Base-by-base conservation (phyloP, 192 early-diverging fungal genomes). In the Rhizophagus sp. region DNA sequence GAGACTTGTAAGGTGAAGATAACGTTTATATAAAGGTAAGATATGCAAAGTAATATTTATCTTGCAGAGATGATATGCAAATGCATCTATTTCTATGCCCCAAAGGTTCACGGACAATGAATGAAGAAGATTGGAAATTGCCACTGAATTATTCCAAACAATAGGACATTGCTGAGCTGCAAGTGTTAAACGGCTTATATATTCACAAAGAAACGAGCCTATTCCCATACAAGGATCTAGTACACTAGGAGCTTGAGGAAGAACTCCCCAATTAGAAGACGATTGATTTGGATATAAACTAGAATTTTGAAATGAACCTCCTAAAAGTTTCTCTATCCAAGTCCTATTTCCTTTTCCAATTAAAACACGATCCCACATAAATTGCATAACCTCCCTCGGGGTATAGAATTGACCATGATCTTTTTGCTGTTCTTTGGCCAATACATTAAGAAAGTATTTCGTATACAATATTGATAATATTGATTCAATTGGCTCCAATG, bases 351-450 rank as follows among this genome's bases (percentile, higher is more conserved):
- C 74, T 80, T 6, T 79, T 61, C 5, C 50, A 24, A 75, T 17
- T 47, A 87, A 64, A 25, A 84, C 85, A 19, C 85, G 69, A 36
- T 71, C 81, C 89, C 89, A 90, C 89, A 90, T 90, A 27, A 90
- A 90, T 7, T 82, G 79, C 4, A 90, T 87, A 4, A 89, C 83
- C n/a, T 75, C 75, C 15, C 83, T 79, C 2, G 89, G 89, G 6
- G 89, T 89, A 80, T 90, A 90, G 49, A 87, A 90, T 73, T 90
- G 89, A 11, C 88, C 89, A 64, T 90, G 88, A 24, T 90, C 88
- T n/a, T 89, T 89, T 82, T 90, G 89, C n/a, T 90, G 87, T 33
- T 87, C 82, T 61, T 88, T 87, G 24, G 83, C 88, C 1, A 82
- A 79, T 8, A 85, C 73, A 15, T 87, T 80, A 15, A 90, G 73